These are phyloP conservation scores for Agrocybe chaxingu DNA, from an alignment of 768 basidiomycete species.

Conservation along the genomic window DNA sequence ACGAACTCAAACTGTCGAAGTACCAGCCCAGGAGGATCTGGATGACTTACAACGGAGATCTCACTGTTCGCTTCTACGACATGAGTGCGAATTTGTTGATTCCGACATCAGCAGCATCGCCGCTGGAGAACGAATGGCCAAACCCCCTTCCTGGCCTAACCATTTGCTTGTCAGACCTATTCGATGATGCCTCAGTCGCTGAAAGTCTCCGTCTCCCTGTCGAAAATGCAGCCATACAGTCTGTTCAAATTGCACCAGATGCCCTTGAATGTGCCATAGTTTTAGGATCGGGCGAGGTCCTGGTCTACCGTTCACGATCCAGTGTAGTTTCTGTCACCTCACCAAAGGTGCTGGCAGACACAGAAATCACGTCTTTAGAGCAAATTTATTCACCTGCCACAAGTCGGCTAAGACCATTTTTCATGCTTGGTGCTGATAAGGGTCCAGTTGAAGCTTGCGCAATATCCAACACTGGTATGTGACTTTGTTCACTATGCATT, in stretches of 20 bases:
- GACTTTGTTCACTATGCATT: not conserved
- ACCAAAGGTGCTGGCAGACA: conserved; percentile 28
- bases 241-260: conserved; percentile 49
- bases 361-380: conserved; percentile 51
- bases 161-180: conserved; percentile 50
- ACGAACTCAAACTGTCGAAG: conserved; percentile 57
- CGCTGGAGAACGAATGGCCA: conserved; percentile 64
- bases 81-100: conserved; percentile 64
- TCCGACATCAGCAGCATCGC: conserved; percentile 35
- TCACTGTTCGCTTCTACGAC: conserved; percentile 71
- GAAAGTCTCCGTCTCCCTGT: conserved; percentile 19
- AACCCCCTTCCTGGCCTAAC: conserved; percentile 57
- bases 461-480: conserved; percentile 70
- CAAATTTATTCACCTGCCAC: conserved; percentile 39
- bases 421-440: conserved; percentile 49
- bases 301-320: conserved; percentile 43
- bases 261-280: conserved; percentile 57
- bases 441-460: conserved; percentile 54
- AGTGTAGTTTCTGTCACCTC: conserved; percentile 12
- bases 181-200: conserved; percentile 40
- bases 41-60: conserved; percentile 60
- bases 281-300: conserved; percentile 52
- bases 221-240: conserved; percentile 30
- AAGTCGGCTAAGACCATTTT: conserved; percentile 55
- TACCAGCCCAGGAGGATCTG: conserved; percentile 64